Base-by-base conservation (phyloP, 305 asterid genomes). In the Salvia sclarea region DNA sequence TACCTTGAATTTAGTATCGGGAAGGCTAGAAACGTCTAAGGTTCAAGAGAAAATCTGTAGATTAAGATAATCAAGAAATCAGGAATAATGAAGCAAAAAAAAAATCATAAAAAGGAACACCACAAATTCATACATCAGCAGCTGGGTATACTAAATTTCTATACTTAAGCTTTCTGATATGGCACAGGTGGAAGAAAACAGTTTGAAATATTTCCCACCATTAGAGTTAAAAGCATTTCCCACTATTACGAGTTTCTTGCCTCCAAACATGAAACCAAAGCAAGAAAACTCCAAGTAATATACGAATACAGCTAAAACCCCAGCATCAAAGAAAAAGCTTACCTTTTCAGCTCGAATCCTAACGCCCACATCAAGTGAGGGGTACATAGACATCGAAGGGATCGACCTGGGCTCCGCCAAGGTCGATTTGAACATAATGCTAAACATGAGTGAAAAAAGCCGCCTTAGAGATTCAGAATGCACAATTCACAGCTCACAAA, bases 281-380 rank as follows among this genome's bases (percentile, higher is more conserved):
- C 33, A 47, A 57, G n/a, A 57, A 62, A 55, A 11, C 47, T 18
- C 47, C 47, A 16, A 31, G n/a, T 3, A 17, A 45, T 47, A 44
- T 0, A 61, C 43, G 54, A 68, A 57, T 22, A 13, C 64, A 61
- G 56, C 50, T 44, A 31, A 75, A 52, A 56, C 7, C 30, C 16
- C 17, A 60, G 55, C 16, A 22, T 28, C 52, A 4, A 38, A 40
- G 18, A 57, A 25, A 57, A 25, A 53, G 3, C 20, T 69, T 86
- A 92, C 98, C 97, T 94, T 94, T 84, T 94, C 97, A 21, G 97
- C 90, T 25, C 91, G 71, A 76, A 91, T 82, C 60, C 97, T 86
- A 41, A 91, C 98, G 4, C 96, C 98, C 40, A 81, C 94, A 72
- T 87, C 88, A 43, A 94, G 95, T 18, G 98, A 88, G 5, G 98